These are phyloP conservation scores for Solanum dulcamara DNA, from an alignment of 257 asterid species.

Conservation along the genomic window DNA sequence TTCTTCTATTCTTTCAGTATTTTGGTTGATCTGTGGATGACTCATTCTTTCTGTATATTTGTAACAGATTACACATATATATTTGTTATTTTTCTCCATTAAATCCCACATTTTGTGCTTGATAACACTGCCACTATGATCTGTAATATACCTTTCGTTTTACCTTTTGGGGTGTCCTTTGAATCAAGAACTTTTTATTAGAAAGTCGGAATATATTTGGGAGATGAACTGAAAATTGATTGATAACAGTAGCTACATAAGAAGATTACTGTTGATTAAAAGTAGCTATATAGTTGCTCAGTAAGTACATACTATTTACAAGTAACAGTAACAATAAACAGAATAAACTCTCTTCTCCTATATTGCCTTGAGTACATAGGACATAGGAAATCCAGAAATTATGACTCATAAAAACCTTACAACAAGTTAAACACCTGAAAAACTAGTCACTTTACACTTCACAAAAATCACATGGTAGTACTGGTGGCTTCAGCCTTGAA, in stretches of 20 bases:
- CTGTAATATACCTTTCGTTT: neutral
- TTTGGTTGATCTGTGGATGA: neutral
- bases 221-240: neutral
- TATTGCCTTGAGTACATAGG: neutral
- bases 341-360: neutral
- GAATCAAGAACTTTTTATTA: neutral
- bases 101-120: neutral
- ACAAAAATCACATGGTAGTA: neutral
- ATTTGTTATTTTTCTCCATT: neutral
- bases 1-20: neutral
- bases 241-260: neutral
- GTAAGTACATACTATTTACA: neutral
- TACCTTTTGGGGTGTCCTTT: neutral
- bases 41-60: neutral
- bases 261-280: neutral
- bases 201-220: neutral
- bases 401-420: neutral
- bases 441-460: neutral
- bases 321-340: neutral
- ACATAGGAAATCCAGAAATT: neutral
- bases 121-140: neutral
- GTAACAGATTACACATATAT: neutral
- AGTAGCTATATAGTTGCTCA: neutral
- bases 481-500: constrained; percentile 25
- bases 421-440: neutral